Conservation (phyloP, 495 filamentous ascomycete species). For the Daldinia decipiens region DNA sequence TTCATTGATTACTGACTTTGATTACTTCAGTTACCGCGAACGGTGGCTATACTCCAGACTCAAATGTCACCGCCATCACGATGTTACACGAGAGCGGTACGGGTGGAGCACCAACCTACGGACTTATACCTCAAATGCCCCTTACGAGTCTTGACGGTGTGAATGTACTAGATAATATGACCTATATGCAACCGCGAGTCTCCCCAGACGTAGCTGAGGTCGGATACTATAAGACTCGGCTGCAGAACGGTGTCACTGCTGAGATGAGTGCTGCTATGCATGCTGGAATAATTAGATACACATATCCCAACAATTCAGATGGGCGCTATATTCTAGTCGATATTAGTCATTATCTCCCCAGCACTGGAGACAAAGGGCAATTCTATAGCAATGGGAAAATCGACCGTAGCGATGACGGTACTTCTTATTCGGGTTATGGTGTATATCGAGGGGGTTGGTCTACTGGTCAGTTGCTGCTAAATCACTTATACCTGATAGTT, state of each 20-base stretch:
- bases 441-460: slow-evolving; percentile 70
- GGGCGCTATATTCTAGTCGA: slow-evolving; percentile 68
- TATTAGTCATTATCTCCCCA: slow-evolving; percentile 72
- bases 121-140: slow-evolving; percentile 72
- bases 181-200: slow-evolving; percentile 54
- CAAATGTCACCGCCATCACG: slow-evolving; percentile 71
- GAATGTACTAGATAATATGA: slow-evolving; percentile 66
- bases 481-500: slow-evolving; percentile 2
- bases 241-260: slow-evolving; percentile 62
- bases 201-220: slow-evolving; percentile 62
- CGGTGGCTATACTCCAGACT: slow-evolving; percentile 63
- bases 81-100: slow-evolving; percentile 80
- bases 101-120: slow-evolving; percentile 76
- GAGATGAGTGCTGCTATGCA: slow-evolving; percentile 68
- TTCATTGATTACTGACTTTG: not conserved
- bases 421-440: slow-evolving; percentile 41
- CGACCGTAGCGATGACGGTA: slow-evolving; percentile 63
- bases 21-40: slow-evolving; percentile 22
- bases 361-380: slow-evolving; percentile 63
- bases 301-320: slow-evolving; percentile 58
- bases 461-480: slow-evolving; percentile 62
- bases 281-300: slow-evolving; percentile 70
- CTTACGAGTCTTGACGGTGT: slow-evolving; percentile 56
- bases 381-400: slow-evolving; percentile 64
- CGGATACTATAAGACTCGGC: slow-evolving; percentile 68